These are phyloP conservation scores for Zygosaccharomyces rouxii DNA, from an alignment of 805 yeast species.

Conservation along the genomic window DNA sequence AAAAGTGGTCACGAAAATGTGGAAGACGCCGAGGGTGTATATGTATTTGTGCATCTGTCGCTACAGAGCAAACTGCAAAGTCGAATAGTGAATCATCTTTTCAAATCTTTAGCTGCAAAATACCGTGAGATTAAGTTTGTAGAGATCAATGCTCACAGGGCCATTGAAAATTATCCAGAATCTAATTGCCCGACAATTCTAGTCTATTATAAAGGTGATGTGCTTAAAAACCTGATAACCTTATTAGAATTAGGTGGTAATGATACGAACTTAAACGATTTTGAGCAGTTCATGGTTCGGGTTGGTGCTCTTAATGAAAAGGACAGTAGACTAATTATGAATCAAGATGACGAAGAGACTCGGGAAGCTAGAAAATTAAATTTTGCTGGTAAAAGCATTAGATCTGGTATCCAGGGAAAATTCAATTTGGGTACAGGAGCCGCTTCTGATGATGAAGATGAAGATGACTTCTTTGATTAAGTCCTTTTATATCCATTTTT, in stretches of 20 bases:
- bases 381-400: conserved; percentile 54
- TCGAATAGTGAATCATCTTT: conserved; percentile 59
- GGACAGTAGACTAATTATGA: conserved; percentile 63
- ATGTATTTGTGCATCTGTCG: conserved; percentile 75
- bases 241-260: conserved; percentile 81
- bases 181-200: conserved; percentile 86
- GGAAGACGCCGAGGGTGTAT: conserved; percentile 36
- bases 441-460: conserved; percentile 39
- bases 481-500: background rate
- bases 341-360: conserved; percentile 56
- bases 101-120: conserved; percentile 54
- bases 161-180: conserved; percentile 90
- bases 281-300: conserved; percentile 68
- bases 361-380: conserved; percentile 50
- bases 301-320: conserved; percentile 58
- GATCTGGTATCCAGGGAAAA: conserved; percentile 36
- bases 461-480: conserved; percentile 48
- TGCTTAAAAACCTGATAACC: conserved; percentile 76
- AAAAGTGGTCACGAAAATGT: conserved; percentile 2
- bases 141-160: conserved; percentile 86
- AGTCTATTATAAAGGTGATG: conserved; percentile 73
- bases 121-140: conserved; percentile 84
- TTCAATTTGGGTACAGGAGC: conserved; percentile 35
- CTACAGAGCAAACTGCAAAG: conserved; percentile 67
- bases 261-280: conserved; percentile 60